These are phyloP conservation scores for Leersia perrieri DNA, from an alignment of 176 grass and related monocot genomes.

Conservation along the genomic window DNA sequence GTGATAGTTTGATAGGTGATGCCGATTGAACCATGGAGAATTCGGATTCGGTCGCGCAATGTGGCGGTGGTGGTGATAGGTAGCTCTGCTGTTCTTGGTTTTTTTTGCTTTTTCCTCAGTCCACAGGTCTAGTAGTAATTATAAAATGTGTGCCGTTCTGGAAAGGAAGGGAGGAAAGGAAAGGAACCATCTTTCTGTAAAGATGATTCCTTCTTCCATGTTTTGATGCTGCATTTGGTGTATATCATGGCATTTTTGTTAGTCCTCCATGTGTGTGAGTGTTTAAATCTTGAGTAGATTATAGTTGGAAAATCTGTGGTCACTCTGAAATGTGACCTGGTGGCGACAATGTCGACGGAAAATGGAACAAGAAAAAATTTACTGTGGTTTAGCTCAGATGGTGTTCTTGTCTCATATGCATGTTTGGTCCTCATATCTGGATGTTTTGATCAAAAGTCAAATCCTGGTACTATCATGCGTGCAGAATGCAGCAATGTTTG, in stretches of 20 bases:
- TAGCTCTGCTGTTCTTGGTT: constrained; percentile 31
- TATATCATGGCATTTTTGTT: constrained; percentile 28
- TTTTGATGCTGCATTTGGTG: constrained; percentile 54
- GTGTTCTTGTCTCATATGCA: not conserved
- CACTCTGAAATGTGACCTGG: not conserved
- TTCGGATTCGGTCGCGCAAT: constrained; percentile 1
- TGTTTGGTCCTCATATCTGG: not conserved
- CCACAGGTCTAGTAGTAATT: constrained; percentile 31
- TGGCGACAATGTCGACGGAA: not conserved
- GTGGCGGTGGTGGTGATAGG: constrained; percentile 18
- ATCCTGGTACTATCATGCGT: not conserved
- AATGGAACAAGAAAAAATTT: not conserved
- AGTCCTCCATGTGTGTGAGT: not conserved
- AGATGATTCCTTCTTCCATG: constrained; percentile 48
- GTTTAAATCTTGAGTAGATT: constrained; percentile 15
- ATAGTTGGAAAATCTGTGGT: not conserved
- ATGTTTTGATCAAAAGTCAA: not conserved
- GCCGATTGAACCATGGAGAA: constrained; percentile 38
- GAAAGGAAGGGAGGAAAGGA: constrained; percentile 38
- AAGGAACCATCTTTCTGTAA: constrained; percentile 44
- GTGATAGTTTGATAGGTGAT: constrained; percentile 34
- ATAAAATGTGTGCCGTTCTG: constrained; percentile 51
- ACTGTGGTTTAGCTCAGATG: not conserved
- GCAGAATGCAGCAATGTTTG: not conserved
- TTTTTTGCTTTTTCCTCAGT: constrained; percentile 21